Evolutionary conservation across 176 grass and related monocot species (phyloP), one percentile per base, ranked within the genome.

Genomic region (Carex pumila): DNA sequence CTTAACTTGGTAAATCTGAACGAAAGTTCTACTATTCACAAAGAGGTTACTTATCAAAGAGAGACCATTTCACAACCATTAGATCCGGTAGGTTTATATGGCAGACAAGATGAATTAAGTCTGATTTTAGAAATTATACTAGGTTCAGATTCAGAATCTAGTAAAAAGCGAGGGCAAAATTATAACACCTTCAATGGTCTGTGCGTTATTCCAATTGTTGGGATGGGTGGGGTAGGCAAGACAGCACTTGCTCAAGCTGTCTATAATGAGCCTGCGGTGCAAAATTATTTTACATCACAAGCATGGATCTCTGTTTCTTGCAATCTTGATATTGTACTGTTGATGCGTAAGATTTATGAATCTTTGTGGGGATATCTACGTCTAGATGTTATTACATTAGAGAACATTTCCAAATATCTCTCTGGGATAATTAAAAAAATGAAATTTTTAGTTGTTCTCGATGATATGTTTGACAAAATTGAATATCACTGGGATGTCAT

Each of bases 161-260:
- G 8, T 7, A 69, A 76, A 72, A 72, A 72, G 2, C 0, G 0
- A 19, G n/a, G 8, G 3, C 18, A 72, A 72, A 72, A 47, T 3
- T 72, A 72, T 49, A 72, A 22, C 8, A 49, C 11, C 1, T 39
- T 55, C 4, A 8, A 22, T 47, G 49, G 56, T 61, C 76, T 67
- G 17, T 14, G 25, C 12, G 75, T 86, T 49, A 8, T 81, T 41
- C 54, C 85, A 11, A 86, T 86, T 4, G 15, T 80, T 22, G 85
- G 85, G 1, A 83, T 87, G 2, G 80, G 85, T 1, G 85, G 85
- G 34, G 67, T 83, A 18, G 79, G 85, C 1, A 87, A 86, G 62
- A 83, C 85, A 53, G 71, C 79, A 22, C 30, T 87, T 9, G 85
- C 79, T 11, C 52, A 75, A 39, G 47, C 81, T 21, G 29, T 87